phyloP scores from a whole-genome alignment of 768 basidiomycete genomes.

The Tubosaeta sp. region DNA sequence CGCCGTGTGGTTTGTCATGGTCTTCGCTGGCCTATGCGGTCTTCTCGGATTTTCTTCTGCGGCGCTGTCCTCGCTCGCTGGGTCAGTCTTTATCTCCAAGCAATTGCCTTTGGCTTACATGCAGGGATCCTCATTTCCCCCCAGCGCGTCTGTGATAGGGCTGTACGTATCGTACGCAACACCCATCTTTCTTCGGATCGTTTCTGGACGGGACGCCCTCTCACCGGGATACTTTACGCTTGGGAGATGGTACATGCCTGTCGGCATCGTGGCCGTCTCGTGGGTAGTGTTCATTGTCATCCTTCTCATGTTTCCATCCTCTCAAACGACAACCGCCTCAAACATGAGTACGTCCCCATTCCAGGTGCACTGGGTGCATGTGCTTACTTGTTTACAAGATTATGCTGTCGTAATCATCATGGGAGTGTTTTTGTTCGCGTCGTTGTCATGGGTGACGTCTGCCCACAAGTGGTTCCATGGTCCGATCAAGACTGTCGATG shows the following conservation, averaged over 20 bases:
- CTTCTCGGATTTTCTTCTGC: constrained; percentile 62
- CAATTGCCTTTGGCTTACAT: not conserved
- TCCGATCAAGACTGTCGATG: constrained; percentile 50
- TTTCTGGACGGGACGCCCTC: constrained; percentile 57
- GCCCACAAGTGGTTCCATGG: constrained; percentile 71
- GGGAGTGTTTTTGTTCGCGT: constrained; percentile 61
- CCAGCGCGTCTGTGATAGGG: constrained; percentile 66
- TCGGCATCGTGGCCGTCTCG: constrained; percentile 56
- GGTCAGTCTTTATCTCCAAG: constrained; percentile 37
- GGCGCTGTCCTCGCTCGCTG: constrained; percentile 62
- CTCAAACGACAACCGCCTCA: constrained; percentile 35
- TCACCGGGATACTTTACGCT: constrained; percentile 58
- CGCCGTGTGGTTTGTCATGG: constrained; percentile 73
- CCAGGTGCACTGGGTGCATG: not conserved
- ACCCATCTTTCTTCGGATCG: constrained; percentile 69
- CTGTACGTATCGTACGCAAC: constrained; percentile 61
- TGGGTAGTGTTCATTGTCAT: constrained; percentile 65
- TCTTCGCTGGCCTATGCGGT: constrained; percentile 51
- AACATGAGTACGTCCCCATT: constrained; percentile 51
- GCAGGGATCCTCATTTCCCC: not conserved
- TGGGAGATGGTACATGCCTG: constrained; percentile 55
- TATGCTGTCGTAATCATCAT: constrained; percentile 65
- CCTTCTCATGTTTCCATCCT: constrained; percentile 54
- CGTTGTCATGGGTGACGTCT: constrained; percentile 59
- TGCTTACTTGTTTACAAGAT: constrained; percentile 38